Base-by-base conservation (phyloP, 2,329 filamentous ascomycete genomes). In the Microdochium trichocladiopsis region DNA sequence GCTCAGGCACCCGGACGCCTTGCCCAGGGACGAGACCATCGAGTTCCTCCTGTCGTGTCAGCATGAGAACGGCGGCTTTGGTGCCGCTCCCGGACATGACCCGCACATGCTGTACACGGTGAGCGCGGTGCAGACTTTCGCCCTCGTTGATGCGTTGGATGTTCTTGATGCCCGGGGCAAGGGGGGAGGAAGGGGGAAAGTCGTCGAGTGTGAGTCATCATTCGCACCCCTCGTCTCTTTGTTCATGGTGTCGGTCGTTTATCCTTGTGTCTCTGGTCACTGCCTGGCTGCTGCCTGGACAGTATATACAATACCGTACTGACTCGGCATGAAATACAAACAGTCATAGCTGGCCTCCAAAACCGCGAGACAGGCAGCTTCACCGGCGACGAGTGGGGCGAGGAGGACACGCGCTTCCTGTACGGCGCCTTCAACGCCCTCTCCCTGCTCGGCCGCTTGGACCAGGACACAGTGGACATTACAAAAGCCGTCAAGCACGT, bases 41-140 rank as follows among this genome's bases (percentile, higher is more conserved):
- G 83, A 92, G 60, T 99, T 95, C 71, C 88, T 97, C n/a, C 80
- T 96, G 50, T 92, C 88, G n/a, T 99, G 94, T 61, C 86, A 96
- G 72, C 86, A 91, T 66, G 84, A 89, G 1, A 45, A 18, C 41
- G 94, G 94, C 49, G 94, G 94, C 14, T 97, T 99, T 65, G 92
- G 92, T 48, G 92, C 94, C 51, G 92, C 93, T 12, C 94, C 94
- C 0, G 88, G 89, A 5, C 94, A 99, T 68, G 94, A 99, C 72
- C 84, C 93, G 24, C 94, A 99, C 69, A 90, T 99, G 83, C 82
- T 97, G 50, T 96, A 93, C 67, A 99, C 94, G 51, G 88, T 94
- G 65, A 96, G 91, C 72, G 92, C 90, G 51, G 86, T 99, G 61
- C 94, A 99, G 74, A 91, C 96, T 60, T 79, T 99, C 50, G 89